Conservation (phyloP, 257 asterid genomes). For the Solanum piurae region DNA sequence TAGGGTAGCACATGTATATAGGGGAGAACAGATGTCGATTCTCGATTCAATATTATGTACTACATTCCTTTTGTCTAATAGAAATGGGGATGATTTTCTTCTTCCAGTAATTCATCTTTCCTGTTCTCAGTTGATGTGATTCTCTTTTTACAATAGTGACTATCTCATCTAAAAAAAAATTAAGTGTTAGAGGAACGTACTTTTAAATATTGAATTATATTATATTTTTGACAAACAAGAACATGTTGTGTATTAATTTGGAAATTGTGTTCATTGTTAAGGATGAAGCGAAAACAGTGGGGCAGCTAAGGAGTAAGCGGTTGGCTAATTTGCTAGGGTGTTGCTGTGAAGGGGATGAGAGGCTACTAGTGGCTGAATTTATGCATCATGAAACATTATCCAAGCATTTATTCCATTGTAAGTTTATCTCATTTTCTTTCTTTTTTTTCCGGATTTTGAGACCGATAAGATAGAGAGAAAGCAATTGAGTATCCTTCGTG, state of each 20-base stretch:
- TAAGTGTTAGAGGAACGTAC: background rate
- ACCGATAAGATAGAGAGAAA: background rate
- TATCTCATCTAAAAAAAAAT: background rate
- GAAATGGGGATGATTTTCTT: background rate
- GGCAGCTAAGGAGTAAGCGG: conserved; percentile 33
- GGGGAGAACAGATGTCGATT: background rate
- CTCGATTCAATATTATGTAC: background rate
- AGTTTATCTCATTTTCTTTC: conserved; percentile 3
- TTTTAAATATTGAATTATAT: background rate
- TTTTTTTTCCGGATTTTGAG: background rate
- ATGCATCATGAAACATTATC: conserved; percentile 43
- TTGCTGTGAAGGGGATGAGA: conserved; percentile 36
- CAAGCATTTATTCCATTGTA: conserved; percentile 37
- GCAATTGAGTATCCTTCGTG: background rate
- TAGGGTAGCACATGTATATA: background rate
- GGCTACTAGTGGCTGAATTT: conserved; percentile 38
- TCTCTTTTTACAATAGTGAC: too few species aligned
- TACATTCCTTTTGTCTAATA: too few species aligned
- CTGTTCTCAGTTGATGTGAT: too few species aligned
- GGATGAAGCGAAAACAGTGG: conserved; percentile 37
- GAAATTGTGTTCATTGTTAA: conserved; percentile 2
- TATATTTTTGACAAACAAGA: background rate
- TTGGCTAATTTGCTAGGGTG: conserved; percentile 37
- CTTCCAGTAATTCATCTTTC: too few species aligned
- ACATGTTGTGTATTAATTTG: background rate